Evolutionary conservation across 2,329 filamentous ascomycete genomes (phyloP), one percentile per base, ranked within the genome.

Genomic region (Purpureocillium takamizusanense): DNA sequence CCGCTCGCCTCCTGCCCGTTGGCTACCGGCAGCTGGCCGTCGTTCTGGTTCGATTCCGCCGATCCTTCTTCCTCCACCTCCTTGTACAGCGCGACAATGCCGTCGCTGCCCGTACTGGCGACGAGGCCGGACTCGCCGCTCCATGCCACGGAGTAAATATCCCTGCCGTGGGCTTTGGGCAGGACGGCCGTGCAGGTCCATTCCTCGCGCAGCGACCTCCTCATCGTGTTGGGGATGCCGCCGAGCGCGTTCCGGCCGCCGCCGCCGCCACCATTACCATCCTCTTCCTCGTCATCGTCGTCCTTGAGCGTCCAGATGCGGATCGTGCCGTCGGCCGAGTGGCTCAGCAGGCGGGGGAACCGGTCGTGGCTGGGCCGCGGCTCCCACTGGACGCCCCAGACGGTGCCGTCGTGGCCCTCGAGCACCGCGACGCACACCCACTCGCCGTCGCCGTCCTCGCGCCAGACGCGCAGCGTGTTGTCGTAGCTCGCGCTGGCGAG

Each of bases 401-500:
- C 89, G 3, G 92, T 98, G 2, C 83, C 85, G 21, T 65, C 67
- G 56, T 97, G 90, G 1, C 85, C 88, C 49, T 83, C 77, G 18
- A 97, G 67, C 33, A 88, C 76, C 9, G 83, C 76, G 21, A 95
- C 84, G 54, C 90, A 94, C 10, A 83, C 83, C 92, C 92, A 98
- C 57, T 97, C 90, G 27, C 73, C 74, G 54, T 95, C 90, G 28
- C 77, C 72, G 60, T 95, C 90, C 65, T 95, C 89, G 34, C 84
- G 76, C 81, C 90, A 97, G 42, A 97, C 64, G 42, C 90, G 68
- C 25, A 95, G 82, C 5, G 84, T 92, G 56, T 97, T 84, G 55
- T 98, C 92, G 59, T 98, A 98, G 57, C 86, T 94, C n/a, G 78
- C 83, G 53, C 83, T 92, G 7, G 87, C 92, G 15, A 98, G 72